phyloP scores from a whole-genome alignment of 805 yeast genomes.

The Candida gorgasii region DNA sequence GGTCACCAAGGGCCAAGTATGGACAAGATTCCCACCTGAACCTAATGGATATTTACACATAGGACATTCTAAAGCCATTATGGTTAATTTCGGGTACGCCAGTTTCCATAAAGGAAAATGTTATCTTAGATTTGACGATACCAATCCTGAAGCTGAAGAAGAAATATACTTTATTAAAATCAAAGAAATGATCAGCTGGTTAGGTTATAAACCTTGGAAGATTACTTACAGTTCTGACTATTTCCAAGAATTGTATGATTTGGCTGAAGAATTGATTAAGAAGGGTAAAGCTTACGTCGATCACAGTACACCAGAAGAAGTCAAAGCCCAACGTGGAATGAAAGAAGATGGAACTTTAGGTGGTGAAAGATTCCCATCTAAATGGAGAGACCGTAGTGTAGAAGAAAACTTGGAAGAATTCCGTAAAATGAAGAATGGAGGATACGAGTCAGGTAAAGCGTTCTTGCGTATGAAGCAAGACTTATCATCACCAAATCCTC shows the following conservation, averaged over 20 bases:
- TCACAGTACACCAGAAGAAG: constrained; percentile 90
- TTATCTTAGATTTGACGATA: constrained; percentile 92
- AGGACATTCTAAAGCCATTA: constrained; percentile 97
- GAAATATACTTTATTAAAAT: constrained; percentile 86
- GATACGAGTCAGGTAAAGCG: constrained; percentile 86
- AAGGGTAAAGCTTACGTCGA: constrained; percentile 85
- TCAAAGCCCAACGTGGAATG: constrained; percentile 86
- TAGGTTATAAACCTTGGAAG: constrained; percentile 92
- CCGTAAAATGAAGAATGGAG: constrained; percentile 89
- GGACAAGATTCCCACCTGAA: constrained; percentile 97
- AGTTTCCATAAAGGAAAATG: constrained; percentile 83
- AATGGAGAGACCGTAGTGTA: constrained; percentile 66
- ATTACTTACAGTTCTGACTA: constrained; percentile 95
- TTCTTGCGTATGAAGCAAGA: constrained; percentile 97
- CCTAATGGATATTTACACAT: constrained; percentile 97
- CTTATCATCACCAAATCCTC: constrained; percentile 86
- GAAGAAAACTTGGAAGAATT: constrained; percentile 80
- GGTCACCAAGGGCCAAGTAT: constrained; percentile 78
- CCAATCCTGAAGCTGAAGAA: constrained; percentile 98
- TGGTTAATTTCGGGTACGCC: constrained; percentile 98
- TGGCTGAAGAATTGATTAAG: constrained; percentile 80
- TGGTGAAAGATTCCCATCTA: constrained; percentile 85
- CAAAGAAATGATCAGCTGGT: constrained; percentile 83
- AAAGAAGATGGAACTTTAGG: constrained; percentile 91
- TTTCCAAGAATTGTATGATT: constrained; percentile 81